Evolutionary conservation across 75 land plant species (phyloP).

Genomic region (Pinus taeda): DNA sequence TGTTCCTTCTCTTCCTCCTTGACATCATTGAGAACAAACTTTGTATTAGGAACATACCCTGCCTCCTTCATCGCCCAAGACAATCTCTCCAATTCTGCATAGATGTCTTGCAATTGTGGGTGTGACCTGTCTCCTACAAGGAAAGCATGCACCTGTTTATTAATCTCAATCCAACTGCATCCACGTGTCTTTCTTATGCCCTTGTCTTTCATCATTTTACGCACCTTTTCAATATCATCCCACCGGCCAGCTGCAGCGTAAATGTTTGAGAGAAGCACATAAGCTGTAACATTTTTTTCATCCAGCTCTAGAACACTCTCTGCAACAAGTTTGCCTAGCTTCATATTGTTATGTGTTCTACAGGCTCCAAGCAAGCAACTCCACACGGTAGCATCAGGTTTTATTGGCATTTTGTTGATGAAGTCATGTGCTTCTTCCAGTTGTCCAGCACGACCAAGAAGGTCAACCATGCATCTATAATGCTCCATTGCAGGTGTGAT

Average conservation of each 20-base stretch:
- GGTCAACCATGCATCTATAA: not conserved
- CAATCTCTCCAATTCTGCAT: too few relatives aligned
- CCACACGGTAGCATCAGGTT: not conserved
- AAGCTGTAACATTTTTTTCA: not conserved
- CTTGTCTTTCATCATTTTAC: slow-evolving; percentile 2
- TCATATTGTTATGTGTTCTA: not conserved
- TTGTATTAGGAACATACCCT: too few relatives aligned
- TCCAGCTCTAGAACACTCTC: not conserved
- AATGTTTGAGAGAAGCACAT: slow-evolving; percentile 6
- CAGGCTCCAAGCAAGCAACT: slow-evolving; percentile 3
- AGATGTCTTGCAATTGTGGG: too few relatives aligned
- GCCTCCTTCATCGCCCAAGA: too few relatives aligned
- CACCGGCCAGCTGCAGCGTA: not conserved
- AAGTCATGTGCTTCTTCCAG: not conserved
- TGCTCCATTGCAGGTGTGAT: not conserved
- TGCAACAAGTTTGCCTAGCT: slow-evolving; percentile 2
- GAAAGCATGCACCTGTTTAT: too few relatives aligned
- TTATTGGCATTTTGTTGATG: not conserved
- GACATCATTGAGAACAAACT: too few relatives aligned
- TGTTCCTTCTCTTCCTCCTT: too few relatives aligned
- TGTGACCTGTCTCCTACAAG: too few relatives aligned
- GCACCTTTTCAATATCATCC: not conserved
- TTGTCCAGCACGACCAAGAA: not conserved
- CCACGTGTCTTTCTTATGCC: too few relatives aligned
- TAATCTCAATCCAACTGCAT: too few relatives aligned